Evolutionary conservation across 2,329 filamentous ascomycete species (phyloP).

Genomic region (Fusarium devonianum): DNA sequence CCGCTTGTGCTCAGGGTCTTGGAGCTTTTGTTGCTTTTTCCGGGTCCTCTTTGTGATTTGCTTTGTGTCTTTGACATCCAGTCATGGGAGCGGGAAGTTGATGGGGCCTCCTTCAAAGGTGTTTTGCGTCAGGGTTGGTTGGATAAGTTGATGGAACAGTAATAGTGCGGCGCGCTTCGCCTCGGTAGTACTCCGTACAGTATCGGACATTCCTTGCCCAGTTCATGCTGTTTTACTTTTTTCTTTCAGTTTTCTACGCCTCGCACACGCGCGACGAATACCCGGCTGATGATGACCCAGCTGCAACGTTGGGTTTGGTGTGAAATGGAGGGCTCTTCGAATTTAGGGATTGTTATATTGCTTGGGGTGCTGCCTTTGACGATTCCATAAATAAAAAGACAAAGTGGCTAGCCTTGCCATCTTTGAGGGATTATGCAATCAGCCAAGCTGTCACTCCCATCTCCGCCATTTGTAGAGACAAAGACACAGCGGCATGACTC

Average conservation of each 20-base stretch:
- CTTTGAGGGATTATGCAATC: constrained; percentile 9
- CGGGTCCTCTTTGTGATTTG: neutral
- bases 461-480: constrained; percentile 8
- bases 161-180: too few species aligned
- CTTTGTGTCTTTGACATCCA: constrained; percentile 4
- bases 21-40: constrained; percentile 22
- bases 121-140: constrained; percentile 2
- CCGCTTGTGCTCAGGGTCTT: constrained; percentile 14
- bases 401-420: too few species aligned
- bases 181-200: too few species aligned
- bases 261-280: constrained; percentile 3
- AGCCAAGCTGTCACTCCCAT: constrained; percentile 19
- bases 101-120: neutral
- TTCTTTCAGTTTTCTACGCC: neutral
- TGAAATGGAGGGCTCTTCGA: constrained; percentile 1
- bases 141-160: too few species aligned
- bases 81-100: too few species aligned
- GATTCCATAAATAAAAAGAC: too few species aligned
- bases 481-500: constrained; percentile 7
- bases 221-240: neutral
- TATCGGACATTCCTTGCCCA: neutral
- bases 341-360: neutral
- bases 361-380: neutral
- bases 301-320: constrained; percentile 23
- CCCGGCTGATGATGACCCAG: neutral